A percentile compares a stretch with the other conserved stretches of the same genome.
phyloP scores from a whole-genome alignment of 164 flowering plant genomes.

The Protea cynaroides region DNA sequence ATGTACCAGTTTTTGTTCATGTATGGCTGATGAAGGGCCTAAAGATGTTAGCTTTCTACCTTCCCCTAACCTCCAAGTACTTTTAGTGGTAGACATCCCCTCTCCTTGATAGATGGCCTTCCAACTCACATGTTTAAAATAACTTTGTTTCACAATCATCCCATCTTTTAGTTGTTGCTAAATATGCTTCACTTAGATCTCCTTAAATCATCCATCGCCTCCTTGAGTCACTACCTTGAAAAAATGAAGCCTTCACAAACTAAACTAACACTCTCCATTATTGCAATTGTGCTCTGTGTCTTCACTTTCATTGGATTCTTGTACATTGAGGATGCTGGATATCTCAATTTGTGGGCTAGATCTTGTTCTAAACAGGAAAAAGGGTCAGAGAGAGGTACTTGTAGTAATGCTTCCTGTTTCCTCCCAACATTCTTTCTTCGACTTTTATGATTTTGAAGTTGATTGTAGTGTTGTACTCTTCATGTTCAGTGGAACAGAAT shows the following conservation, averaged over 20 bases:
- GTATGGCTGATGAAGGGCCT: conserved; percentile 3
- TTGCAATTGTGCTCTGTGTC: conserved; percentile 34
- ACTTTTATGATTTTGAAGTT: background rate
- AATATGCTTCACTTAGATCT: background rate
- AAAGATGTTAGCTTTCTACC: conserved; percentile 42
- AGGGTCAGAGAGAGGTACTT: conserved; percentile 15
- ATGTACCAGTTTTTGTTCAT: background rate
- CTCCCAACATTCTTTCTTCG: background rate
- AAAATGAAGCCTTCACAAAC: conserved; percentile 34
- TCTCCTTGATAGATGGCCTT: conserved; percentile 40
- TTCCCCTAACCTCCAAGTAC: conserved; percentile 16
- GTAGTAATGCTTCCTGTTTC: background rate
- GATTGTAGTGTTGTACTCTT: background rate
- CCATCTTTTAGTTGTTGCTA: background rate
- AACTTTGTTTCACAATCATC: conserved; percentile 12
- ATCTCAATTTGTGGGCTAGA: conserved; percentile 30
- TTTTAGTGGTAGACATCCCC: background rate
- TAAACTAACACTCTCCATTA: conserved; percentile 49
- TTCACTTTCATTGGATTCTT: conserved; percentile 50
- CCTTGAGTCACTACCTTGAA: background rate
- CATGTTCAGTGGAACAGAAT: conserved; percentile 1
- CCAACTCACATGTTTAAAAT: conserved; percentile 50
- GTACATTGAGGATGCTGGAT: conserved; percentile 49
- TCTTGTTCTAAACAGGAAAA: conserved; percentile 33
- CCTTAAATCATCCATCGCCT: background rate